phyloP scores from a whole-genome alignment of 2,329 filamentous ascomycete genomes.

The Tolypocladium album region DNA sequence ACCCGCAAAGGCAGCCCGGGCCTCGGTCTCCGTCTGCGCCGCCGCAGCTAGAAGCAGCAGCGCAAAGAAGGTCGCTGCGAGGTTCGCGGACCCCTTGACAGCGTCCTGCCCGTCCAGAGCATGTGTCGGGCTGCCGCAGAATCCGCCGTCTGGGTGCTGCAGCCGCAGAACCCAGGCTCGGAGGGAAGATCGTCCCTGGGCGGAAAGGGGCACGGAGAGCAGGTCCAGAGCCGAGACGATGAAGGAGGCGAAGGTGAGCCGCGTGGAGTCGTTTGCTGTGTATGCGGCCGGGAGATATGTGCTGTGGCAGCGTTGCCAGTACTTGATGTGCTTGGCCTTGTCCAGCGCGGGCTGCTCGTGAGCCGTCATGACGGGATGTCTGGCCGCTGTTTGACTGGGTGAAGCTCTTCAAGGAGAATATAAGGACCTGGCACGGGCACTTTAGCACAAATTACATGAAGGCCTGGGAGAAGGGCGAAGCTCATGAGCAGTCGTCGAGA shows the following conservation, averaged over 20 bases:
- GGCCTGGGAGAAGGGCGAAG: neutral
- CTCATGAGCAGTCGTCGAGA: neutral
- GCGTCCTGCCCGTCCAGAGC: conserved; percentile 26
- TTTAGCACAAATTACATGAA: too few relatives aligned
- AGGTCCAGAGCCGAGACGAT: conserved; percentile 78
- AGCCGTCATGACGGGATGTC: neutral
- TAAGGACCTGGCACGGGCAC: too few relatives aligned
- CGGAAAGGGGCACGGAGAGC: conserved; percentile 50
- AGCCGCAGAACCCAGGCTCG: conserved; percentile 76
- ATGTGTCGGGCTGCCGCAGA: conserved; percentile 75
- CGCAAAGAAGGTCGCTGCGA: conserved; percentile 85
- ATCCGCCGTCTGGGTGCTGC: conserved; percentile 79
- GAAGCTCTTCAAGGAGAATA: neutral
- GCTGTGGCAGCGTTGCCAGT: conserved; percentile 84
- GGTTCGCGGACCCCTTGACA: conserved; percentile 47
- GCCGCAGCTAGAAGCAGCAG: conserved; percentile 56
- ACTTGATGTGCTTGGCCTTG: conserved; percentile 66
- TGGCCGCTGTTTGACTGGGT: neutral
- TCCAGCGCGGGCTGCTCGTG: conserved; percentile 29
- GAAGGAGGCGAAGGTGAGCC: conserved; percentile 84
- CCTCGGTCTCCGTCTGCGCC: conserved; percentile 27
- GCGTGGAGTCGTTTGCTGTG: conserved; percentile 80
- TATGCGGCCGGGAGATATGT: conserved; percentile 73
- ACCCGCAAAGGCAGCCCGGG: conserved; percentile 39
- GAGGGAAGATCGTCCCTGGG: conserved; percentile 31